phyloP scores from a whole-genome alignment of 257 asterid genomes.

The Rehmannia glutinosa region DNA sequence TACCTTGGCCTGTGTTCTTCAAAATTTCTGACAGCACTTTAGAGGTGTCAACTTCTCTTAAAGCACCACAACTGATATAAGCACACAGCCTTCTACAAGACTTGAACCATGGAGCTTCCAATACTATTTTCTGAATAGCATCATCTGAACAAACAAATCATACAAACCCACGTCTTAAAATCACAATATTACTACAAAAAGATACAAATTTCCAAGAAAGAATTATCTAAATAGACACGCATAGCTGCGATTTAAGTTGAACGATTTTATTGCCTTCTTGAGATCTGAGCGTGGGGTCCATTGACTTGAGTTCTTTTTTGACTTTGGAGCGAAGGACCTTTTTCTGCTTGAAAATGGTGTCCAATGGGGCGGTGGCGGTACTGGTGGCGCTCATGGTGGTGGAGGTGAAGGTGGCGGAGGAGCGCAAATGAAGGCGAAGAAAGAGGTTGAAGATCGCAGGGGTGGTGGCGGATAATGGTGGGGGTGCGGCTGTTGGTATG shows the following conservation, averaged over 20 bases:
- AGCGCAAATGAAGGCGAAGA: constrained; percentile 13
- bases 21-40: constrained; percentile 52
- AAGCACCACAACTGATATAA: constrained; percentile 73
- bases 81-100: constrained; percentile 81
- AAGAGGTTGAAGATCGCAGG: background rate
- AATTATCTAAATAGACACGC: background rate
- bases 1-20: constrained; percentile 44
- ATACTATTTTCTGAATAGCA: constrained; percentile 58
- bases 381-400: constrained; percentile 47
- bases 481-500: constrained; percentile 24
- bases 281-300: constrained; percentile 73
- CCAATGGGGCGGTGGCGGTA: constrained; percentile 28
- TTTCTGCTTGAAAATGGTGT: constrained; percentile 60
- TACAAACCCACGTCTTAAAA: constrained; percentile 16
- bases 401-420: constrained; percentile 1
- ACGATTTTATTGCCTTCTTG: constrained; percentile 54
- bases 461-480: constrained; percentile 16
- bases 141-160: constrained; percentile 52
- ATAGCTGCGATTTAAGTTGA: constrained; percentile 3
- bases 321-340: constrained; percentile 62
- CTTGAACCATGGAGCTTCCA: constrained; percentile 95
- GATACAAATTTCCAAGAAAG: constrained; percentile 15
- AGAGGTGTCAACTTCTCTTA: constrained; percentile 90
- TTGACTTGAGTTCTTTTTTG: constrained; percentile 68
- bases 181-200: background rate